These are phyloP conservation scores for Chloroidium sp. DNA, from an alignment of 163 green algal genomes.

Conservation along the genomic window DNA sequence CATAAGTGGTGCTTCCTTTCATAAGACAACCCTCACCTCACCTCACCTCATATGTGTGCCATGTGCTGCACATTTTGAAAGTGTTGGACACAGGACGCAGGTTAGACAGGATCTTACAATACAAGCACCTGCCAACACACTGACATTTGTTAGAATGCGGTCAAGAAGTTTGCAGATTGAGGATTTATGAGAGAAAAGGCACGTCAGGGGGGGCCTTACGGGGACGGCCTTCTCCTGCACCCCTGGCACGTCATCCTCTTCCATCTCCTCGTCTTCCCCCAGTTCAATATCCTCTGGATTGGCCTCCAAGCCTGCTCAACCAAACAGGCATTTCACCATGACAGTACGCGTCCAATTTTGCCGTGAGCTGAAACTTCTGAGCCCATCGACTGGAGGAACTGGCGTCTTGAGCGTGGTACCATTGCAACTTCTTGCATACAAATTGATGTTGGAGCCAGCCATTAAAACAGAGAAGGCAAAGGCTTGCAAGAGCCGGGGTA, in stretches of 20 bases:
- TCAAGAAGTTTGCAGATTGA: not conserved
- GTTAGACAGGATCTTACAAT: not conserved
- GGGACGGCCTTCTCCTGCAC: conserved; percentile 19
- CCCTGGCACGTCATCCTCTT: conserved; percentile 35
- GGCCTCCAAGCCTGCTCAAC: conserved; percentile 7
- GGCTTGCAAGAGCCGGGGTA: no score
- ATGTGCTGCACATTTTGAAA: no score
- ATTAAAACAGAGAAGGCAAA: not conserved
- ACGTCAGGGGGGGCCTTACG: not conserved
- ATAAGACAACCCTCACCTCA: no score
- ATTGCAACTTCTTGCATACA: not conserved
- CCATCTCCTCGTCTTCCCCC: conserved; percentile 49
- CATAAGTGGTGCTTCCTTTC: no score
- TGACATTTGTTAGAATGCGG: not conserved
- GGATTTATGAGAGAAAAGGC: not conserved
- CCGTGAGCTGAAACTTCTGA: not conserved
- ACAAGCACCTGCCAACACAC: not conserved
- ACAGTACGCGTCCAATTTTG: no score
- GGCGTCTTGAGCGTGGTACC: not conserved
- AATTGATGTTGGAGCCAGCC: not conserved
- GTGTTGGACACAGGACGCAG: not conserved
- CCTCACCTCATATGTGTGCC: no score
- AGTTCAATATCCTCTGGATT: conserved; percentile 94
- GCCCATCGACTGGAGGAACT: not conserved
- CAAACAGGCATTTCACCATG: no score